Base-by-base conservation (phyloP, 2,329 filamentous ascomycete species). In the Pseudocercospora cruenta region DNA sequence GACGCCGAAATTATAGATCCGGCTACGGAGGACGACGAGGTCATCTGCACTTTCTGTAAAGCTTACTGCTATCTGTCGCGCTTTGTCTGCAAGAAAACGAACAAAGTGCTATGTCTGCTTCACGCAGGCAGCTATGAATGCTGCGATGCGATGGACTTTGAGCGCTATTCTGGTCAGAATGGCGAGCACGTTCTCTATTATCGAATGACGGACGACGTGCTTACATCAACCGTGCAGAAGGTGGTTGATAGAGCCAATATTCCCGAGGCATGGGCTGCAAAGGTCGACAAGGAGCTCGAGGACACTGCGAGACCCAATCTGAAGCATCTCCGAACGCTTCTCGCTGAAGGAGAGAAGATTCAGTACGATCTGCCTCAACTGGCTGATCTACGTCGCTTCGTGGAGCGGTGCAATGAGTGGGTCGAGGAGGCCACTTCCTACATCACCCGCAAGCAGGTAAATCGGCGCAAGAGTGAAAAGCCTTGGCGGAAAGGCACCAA, bases 401-500 rank as follows among this genome's bases (percentile, higher is more conserved):
- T 99, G 78, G 93, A 97, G 73, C 90, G 92, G 75, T 98, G 95
- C 83, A 96, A 97, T 79, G 93, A 96, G 77, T 97, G 96, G 91
- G 93, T 97, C 69, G 95, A 98, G 75, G 94, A 98, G 81, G 95
- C 95, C 70, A 95, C 92, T 75, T 94, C 91, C 77, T 99, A 96
- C 82, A 97, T 94, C 75, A 94, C 95, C 66, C 91, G 95, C 73
- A 99, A 99, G 82, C 94, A 97, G 82, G 94, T 97, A 80, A 96
- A 96, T 76, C 91, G 95, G 69, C 92, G 94, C 68, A 98, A 98
- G 81, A 96, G 91, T 78, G 94, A 97, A 75, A 95, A 93, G 76
- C 87, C 87, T 53, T 95, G 91, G 88, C 91, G 93, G 70, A 90
- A 88, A 74, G 87, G 89, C 63, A 85, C 89, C 59, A 94, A 91